Base-by-base conservation (phyloP, 768 basidiomycete genomes). In the Mycena latifolia region DNA sequence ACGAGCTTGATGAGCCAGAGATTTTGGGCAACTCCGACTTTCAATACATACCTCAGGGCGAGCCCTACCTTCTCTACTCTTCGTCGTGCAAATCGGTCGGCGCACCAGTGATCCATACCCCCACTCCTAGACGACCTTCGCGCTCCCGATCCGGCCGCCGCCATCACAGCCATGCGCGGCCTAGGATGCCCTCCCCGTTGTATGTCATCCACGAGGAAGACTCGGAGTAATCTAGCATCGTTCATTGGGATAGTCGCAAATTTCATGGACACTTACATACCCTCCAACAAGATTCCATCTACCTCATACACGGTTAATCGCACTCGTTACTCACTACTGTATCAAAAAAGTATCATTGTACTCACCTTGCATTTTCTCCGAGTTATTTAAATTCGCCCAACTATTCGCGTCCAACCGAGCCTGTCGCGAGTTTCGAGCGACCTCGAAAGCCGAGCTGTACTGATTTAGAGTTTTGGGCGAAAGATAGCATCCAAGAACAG, bases 181-280 rank as follows among this genome's bases (percentile, higher is more conserved):
- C 56, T 1, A 31, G 69, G 25, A 56, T 57, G 47, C 69, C 65
- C 25, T 70, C 69, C 18, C 69, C 69, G 47, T 27, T 70, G 33
- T 70, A 70, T 57, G 61, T 66, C 53, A 70, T 70, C 41, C 61
- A 63, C 1, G 69, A 70, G 61, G 69, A 70, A 53, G 69, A 70
- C 18, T 66, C 69, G 24, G 69, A 69, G 35, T 69, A 46, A 57
- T 45, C n/a, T 22, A 37, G 31, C 50, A 65, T 41, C 33, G 18
- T n/a, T 7, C 3, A 35, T 25, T 46, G 17, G 33, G 5, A 25
- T 22, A 29, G n/a, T 15, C 3, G 33, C 47, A 56, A 48, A 7
- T 17, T 57, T n/a, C 51, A 45, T 20, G 48, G 50, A 57, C 55
- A n/a, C 20, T 10, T 28, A 18, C 47, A 54, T 65, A 53, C 51